A percentile compares a stretch with the other conserved stretches of the same genome.
Conservation (phyloP, 768 basidiomycete genomes). For the Agrocybe pediades region DNA sequence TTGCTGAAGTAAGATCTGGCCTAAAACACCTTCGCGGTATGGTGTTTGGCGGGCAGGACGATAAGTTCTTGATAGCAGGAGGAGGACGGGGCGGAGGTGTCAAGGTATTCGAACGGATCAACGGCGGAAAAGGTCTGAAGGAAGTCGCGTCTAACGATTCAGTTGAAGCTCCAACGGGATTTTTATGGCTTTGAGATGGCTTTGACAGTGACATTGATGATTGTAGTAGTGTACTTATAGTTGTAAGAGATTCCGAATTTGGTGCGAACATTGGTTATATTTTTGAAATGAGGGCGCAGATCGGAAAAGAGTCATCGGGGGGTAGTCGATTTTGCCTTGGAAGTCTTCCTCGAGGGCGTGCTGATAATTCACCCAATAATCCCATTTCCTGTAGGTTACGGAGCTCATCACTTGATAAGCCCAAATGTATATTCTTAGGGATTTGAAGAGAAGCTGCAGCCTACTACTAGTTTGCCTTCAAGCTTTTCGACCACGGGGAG, state of each 20-base stretch:
- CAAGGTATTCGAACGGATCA: constrained; percentile 68
- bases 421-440: too few species aligned
- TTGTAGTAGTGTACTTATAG: background rate
- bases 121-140: constrained; percentile 57
- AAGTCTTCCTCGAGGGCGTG: too few species aligned
- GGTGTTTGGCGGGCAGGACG: constrained; percentile 62
- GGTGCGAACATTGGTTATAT: background rate
- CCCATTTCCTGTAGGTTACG: constrained; percentile 36
- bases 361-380: constrained; percentile 46
- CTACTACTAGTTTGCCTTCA: too few species aligned
- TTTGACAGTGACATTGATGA: background rate
- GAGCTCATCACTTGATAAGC: constrained; percentile 37
- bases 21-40: constrained; percentile 72
- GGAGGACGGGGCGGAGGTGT: constrained; percentile 66
- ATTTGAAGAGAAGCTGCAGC: too few species aligned
- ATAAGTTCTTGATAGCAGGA: constrained; percentile 64
- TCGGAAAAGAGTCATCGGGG: background rate
- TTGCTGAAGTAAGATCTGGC: constrained; percentile 68
- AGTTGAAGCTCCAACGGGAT: constrained; percentile 52
- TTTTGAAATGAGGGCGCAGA: background rate
- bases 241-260: background rate
- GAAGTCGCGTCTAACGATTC: constrained; percentile 48
- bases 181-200: constrained; percentile 65
- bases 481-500: too few species aligned
- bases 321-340: background rate